These are phyloP conservation scores for Conringia planisiliqua DNA, from an alignment of 345 rosid species.

Conservation along the genomic window DNA sequence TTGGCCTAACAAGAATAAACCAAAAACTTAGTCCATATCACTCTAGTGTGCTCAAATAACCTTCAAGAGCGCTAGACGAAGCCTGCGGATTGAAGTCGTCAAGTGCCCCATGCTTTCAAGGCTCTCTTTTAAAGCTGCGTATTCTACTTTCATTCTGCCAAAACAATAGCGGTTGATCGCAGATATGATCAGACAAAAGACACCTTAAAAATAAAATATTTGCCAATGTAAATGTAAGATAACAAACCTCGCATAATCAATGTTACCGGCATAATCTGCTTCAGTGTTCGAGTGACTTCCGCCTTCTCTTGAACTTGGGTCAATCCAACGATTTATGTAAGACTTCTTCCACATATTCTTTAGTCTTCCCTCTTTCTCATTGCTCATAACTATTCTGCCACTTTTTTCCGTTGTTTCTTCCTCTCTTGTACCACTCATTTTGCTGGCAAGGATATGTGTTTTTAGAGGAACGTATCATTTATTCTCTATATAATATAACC, in stretches of 20 bases:
- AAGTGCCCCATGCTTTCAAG: constrained; percentile 80
- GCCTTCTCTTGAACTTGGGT: constrained; percentile 50
- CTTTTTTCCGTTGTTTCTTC: constrained; percentile 39
- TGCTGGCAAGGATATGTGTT: constrained; percentile 42
- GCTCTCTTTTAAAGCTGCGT: constrained; percentile 86
- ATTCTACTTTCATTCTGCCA: constrained; percentile 82
- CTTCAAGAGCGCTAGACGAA: constrained; percentile 74
- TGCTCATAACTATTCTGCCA: constrained; percentile 33
- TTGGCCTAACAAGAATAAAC: not conserved
- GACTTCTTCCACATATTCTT: constrained; percentile 77
- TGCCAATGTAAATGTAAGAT: not conserved
- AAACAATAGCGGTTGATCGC: not conserved
- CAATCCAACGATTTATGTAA: constrained; percentile 80
- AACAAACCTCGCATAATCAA: constrained; percentile 77
- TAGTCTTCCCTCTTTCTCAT: constrained; percentile 71
- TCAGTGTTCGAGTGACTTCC: constrained; percentile 39
- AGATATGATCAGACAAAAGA: not conserved
- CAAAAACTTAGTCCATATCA: not conserved
- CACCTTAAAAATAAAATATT: not conserved
- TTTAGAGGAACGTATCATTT: not conserved
- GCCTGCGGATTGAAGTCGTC: constrained; percentile 71
- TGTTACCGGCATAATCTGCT: constrained; percentile 36
- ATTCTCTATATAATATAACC: not conserved
- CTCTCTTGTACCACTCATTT: constrained; percentile 40
- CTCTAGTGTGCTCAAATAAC: constrained; percentile 30